Evolutionary conservation across 2,329 filamentous ascomycete species (phyloP), one percentile per base, ranked within the genome.

Genomic region (Diaporthe citri): DNA sequence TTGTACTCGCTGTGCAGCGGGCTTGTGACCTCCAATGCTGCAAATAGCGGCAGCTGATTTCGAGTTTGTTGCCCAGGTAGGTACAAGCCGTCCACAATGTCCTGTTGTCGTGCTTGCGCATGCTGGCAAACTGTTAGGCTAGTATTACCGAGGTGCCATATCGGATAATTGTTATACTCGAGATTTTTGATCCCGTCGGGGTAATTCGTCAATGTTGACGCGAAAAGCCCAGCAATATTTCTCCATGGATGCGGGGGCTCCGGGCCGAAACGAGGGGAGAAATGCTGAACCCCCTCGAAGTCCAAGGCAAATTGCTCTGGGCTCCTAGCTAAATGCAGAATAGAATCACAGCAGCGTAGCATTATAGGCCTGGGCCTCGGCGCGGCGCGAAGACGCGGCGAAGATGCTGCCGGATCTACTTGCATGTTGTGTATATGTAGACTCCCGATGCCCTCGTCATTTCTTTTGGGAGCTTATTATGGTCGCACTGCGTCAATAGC

Each of bases 401-500:
- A 55, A 51, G 46, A 55, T 69, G 64, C 48, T 34, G 64, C 64
- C 64, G 64, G 48, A 20, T 41, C 13, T 28, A 55, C 41, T 55
- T 55, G 48, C 10, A 7, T 41, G 8, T 3, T 39, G 41, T 34
- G n/a, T 48, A 67, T 52, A 67, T 52, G 20, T 52, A 52, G 13
- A 25, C 46, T 7, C 17, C 17, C 34, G 8, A 41, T 55, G 64
- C 13, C 34, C 64, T 69, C n/a, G n/a, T 31, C 34, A 41, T 31
- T 28, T 22, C 31, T 22, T 22, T 0, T 12, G 31, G 13, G 46
- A 28, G 12, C n/a, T 5, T 9, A 20, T 20, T 4, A 28, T 39
- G 31, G 48, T 69, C 64, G 22, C 34, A 69, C 64, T 41, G 48
- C 64, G 34, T 69, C 64, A 69, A 41, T 41, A 69, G 64, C 64